phyloP scores from a whole-genome alignment of 2,329 filamentous ascomycete species.

The Sordariomycetes sp. region DNA sequence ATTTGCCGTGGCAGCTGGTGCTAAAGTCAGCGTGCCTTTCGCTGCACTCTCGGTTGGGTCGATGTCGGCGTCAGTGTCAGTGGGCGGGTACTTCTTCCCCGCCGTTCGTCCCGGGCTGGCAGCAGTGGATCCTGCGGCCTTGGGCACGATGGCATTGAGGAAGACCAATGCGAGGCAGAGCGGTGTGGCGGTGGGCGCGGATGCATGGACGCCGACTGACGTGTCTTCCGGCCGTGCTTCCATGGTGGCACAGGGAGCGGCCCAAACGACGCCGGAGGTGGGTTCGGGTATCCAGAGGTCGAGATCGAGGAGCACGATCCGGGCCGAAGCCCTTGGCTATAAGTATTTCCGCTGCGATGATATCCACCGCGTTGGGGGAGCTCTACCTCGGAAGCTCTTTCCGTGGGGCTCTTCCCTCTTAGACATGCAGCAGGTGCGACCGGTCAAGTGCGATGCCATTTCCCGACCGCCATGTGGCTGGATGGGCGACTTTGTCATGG shows the following conservation, averaged over 20 bases:
- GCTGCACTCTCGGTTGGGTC: background rate
- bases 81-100: background rate
- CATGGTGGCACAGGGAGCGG: background rate
- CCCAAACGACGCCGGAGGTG: background rate
- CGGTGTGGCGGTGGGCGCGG: background rate
- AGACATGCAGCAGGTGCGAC: background rate
- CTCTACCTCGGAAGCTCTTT: background rate
- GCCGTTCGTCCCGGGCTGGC: background rate
- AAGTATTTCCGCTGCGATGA: too few relatives aligned
- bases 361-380: background rate
- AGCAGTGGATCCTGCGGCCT: background rate
- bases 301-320: background rate
- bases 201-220: background rate
- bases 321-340: too few relatives aligned
- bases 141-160: background rate
- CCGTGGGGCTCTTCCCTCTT: background rate
- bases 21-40: background rate
- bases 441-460: background rate
- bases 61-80: background rate
- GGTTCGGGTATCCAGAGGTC: background rate
- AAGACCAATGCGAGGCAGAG: background rate
- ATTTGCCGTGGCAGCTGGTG: background rate
- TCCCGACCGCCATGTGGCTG: background rate
- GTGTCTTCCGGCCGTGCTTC: background rate
- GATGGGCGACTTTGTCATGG: background rate